Conservation (phyloP, 1,139 yeast species). For the Candida tropicalis region DNA sequence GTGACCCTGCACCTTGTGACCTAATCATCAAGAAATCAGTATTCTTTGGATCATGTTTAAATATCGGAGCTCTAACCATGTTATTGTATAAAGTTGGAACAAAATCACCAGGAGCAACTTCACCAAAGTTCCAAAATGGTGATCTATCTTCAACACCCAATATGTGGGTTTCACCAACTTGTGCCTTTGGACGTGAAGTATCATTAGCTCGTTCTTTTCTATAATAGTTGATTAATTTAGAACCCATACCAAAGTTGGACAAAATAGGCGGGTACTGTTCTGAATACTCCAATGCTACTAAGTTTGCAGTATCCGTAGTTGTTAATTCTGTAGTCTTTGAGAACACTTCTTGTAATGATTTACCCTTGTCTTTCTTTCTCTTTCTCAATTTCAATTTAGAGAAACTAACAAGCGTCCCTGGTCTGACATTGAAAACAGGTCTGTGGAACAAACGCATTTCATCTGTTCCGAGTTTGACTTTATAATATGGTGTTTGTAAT, state of each 20-base stretch:
- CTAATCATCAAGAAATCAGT: conserved; percentile 85
- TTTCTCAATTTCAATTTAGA: conserved; percentile 79
- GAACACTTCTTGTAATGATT: conserved; percentile 74
- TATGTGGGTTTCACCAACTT: conserved; percentile 94
- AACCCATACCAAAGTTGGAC: conserved; percentile 95
- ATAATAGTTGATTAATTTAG: conserved; percentile 89
- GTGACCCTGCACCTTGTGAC: conserved; percentile 76
- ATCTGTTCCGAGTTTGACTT: conserved; percentile 68
- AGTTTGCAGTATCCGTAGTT: conserved; percentile 77
- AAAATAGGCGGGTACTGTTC: conserved; percentile 87
- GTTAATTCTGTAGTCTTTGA: conserved; percentile 75
- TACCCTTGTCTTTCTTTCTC: conserved; percentile 87
- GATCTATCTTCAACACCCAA: conserved; percentile 93
- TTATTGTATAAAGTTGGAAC: conserved; percentile 94
- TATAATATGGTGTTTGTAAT: conserved; percentile 89
- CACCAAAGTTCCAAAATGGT: conserved; percentile 98
- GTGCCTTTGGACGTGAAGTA: conserved; percentile 80
- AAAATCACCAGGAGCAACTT: conserved; percentile 90
- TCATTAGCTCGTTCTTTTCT: conserved; percentile 84
- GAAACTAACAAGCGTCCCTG: conserved; percentile 77
- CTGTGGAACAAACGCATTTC: conserved; percentile 83
- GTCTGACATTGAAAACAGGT: conserved; percentile 71
- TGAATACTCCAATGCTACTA: conserved; percentile 82
- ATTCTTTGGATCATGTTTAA: conserved; percentile 73
- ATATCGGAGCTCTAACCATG: conserved; percentile 90